These are phyloP conservation scores for Puccinia novopanici DNA, from an alignment of 1,284 basidiomycete genomes.

Conservation along the genomic window DNA sequence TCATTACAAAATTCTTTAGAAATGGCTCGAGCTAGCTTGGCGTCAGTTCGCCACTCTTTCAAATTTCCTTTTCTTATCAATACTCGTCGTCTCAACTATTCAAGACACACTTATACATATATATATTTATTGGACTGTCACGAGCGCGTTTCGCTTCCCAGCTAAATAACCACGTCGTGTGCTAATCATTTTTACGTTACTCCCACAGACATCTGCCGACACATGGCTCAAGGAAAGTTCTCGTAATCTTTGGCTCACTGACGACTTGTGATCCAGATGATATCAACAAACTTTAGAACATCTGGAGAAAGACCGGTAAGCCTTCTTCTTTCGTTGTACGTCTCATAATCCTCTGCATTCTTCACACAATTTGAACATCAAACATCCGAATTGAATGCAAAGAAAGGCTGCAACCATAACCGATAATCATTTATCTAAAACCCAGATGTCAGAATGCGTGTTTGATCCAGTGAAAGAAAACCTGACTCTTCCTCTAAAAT, in stretches of 20 bases:
- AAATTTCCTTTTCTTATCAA: not conserved
- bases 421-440: not conserved
- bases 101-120: not conserved
- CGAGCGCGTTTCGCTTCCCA: not conserved
- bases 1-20: slow-evolving; percentile 94
- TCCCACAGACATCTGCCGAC: slow-evolving; percentile 79
- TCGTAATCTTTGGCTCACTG: slow-evolving; percentile 88
- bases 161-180: slow-evolving; percentile 15
- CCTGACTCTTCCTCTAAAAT: not conserved
- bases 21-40: slow-evolving; percentile 88
- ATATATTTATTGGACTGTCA: no score
- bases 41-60: slow-evolving; percentile 62
- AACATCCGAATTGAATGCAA: not conserved
- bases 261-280: slow-evolving; percentile 97
- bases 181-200: not conserved
- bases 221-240: slow-evolving; percentile 90
- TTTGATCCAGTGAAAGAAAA: not conserved
- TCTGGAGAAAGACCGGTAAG: slow-evolving; percentile 67
- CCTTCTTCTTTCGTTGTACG: not conserved
- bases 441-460: not conserved
- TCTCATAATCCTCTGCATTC: not conserved
- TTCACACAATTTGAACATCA: not conserved
- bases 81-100: not conserved
- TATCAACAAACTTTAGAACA: slow-evolving; percentile 84
- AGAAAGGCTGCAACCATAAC: not conserved